Percentiles rank a stretch among this genome's conserved stretches.
Conservation (phyloP, 208 protist species). For the Zelonia costaricensis region DNA sequence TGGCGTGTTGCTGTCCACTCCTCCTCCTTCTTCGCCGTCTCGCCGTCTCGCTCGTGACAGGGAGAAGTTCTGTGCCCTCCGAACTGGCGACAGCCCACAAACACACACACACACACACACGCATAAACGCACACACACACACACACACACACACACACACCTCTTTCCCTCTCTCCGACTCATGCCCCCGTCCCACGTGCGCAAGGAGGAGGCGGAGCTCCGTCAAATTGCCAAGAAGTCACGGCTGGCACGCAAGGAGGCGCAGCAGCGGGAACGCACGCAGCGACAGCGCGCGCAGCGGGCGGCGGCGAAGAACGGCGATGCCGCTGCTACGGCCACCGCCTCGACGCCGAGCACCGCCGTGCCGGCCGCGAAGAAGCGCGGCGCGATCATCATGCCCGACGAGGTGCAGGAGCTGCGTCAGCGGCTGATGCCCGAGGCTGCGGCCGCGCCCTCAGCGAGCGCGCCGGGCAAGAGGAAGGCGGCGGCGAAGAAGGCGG, state of each 20-base stretch:
- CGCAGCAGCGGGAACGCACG: constrained; percentile 42
- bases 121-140: not conserved
- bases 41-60: no score
- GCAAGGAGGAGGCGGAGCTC: constrained; percentile 85
- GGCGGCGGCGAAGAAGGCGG: constrained; percentile 10
- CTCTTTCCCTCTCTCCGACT: not conserved
- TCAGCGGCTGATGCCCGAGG: constrained; percentile 33
- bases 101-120: not conserved
- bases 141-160: not conserved
- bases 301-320: constrained; percentile 20
- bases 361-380: constrained; percentile 23
- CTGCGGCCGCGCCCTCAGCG: not conserved
- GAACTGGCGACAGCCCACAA: no score
- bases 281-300: constrained; percentile 32
- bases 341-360: not conserved
- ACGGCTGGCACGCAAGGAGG: constrained; percentile 57
- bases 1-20: no score
- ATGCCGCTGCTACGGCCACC: not conserved
- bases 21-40: no score
- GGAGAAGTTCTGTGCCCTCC: no score
- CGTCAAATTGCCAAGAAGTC: constrained; percentile 74
- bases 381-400: constrained; percentile 75
- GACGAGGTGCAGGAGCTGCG: constrained; percentile 67
- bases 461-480: constrained; percentile 7
- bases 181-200: constrained; percentile 65